Base-by-base conservation (phyloP, 2,329 filamentous ascomycete species). In the Fusarium guadeloupense region DNA sequence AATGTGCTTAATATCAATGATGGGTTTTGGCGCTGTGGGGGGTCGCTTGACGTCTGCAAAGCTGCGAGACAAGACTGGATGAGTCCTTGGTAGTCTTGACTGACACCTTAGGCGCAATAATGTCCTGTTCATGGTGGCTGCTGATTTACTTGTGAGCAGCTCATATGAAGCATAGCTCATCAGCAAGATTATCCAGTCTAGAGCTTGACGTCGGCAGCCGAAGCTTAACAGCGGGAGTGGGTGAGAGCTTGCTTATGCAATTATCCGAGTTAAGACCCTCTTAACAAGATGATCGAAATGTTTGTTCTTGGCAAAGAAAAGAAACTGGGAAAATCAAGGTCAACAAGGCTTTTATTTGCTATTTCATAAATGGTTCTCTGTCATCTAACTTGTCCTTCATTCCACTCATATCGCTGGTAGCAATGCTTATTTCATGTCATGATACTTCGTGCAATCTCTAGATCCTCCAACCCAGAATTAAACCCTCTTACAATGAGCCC, bases 1-100 rank as follows among this genome's bases (percentile, higher is more conserved):
- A 74, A 99, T 97, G 78, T 95, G 89, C 75, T 92, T 94, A 72
- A 96, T 84, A 78, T 97, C 90, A 65, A 96, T 84, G 40, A 84
- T 84, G 21, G 91, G 86, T 73, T 92, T 94, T 10, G 92, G 93
- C 13, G 91, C 93, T 46, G 85, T 88, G 2, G 89, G 81, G 5
- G 90, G 90, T 33, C 88, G 83, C 54, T 73, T 75, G 38, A 55
- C 48, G 40, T 73, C 70, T 41, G 68, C 64, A 33, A 71, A 68
- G 54, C 59, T 42, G 38, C 69, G 70, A 37, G 30, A 34, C 30
- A 59, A 31, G 45, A 49, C 38, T 4, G 57, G 46, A 9, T 49
- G 55, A 23, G 63, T 44, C 20, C 9, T 30, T 19, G 19, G 23
- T 33, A 54, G 38, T 48, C 44, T 59, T 21, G 62, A 49, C 41